Evolutionary conservation across 768 basidiomycete genomes (phyloP).

Genomic region (Cyclocybe aegerita): DNA sequence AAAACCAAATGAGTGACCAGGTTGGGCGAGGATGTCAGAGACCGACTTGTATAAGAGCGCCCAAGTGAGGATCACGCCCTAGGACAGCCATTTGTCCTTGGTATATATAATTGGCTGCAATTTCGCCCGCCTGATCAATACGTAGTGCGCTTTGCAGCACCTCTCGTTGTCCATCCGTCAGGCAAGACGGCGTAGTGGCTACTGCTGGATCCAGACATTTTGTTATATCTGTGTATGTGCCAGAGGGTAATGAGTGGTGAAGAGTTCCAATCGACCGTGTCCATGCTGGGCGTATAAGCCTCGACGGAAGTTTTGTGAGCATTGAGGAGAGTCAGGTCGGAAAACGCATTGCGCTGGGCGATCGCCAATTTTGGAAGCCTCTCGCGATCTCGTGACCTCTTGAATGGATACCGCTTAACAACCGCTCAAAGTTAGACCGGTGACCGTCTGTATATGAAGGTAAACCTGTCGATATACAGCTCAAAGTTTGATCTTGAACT

Average conservation of each 20-base stretch:
- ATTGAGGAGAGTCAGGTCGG: no score
- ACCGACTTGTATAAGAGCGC: slow-evolving; percentile 74
- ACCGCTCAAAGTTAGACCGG: background rate
- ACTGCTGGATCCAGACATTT: slow-evolving; percentile 37
- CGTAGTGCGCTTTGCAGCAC: slow-evolving; percentile 69
- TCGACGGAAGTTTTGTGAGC: no score
- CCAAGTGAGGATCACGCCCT: slow-evolving; percentile 51
- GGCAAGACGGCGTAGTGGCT: slow-evolving; percentile 52
- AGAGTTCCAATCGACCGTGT: slow-evolving; percentile 4
- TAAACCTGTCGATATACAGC: background rate
- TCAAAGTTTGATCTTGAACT: background rate
- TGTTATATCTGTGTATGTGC: slow-evolving; percentile 44
- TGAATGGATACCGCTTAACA: background rate
- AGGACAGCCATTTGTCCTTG: slow-evolving; percentile 80
- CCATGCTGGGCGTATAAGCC: no score
- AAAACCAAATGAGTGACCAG: background rate
- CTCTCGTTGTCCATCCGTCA: slow-evolving; percentile 48
- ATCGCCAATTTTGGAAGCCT: background rate
- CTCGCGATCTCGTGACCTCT: slow-evolving; percentile 11
- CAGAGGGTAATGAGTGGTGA: slow-evolving; percentile 30
- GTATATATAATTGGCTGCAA: slow-evolving; percentile 97
- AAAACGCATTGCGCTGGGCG: no score
- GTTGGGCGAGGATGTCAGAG: background rate
- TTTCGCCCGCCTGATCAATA: slow-evolving; percentile 94
- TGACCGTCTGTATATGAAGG: no score